Evolutionary conservation across 768 basidiomycete genomes (phyloP), one percentile per base, ranked within the genome.

Genomic region (Artomyces pyxidatus): DNA sequence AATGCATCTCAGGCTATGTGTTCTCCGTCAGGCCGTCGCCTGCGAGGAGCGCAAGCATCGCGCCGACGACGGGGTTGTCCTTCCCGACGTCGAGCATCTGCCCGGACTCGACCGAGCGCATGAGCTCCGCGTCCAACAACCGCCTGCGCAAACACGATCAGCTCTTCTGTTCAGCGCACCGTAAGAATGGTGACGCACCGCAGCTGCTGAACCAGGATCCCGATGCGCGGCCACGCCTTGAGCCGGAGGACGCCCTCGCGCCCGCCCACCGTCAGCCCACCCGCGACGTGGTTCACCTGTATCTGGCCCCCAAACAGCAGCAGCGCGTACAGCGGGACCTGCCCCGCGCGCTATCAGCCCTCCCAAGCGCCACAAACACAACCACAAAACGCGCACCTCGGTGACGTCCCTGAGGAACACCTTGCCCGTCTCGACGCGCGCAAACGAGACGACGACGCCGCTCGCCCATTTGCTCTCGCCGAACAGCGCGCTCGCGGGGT

Each of bases 291-390:
- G 56, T 93, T 83, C 45, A 92, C 79, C 5, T 77, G 66, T 16
- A 96, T 80, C 4, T 74, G 71, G 0, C 90, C 91, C 2, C 92
- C 92, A 57, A 95, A 91, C 7, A 96, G 70, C 25, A 96, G 65
- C 12, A 94, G 66, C 1, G 81, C 86, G 61, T 89, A 94, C n/a
- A 92, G 67, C 6, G 92, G 89, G n/a, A 93, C 75, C 86, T 92
- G 21, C 6, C 16, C 16, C 2, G 30, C 12, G 22, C 3, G 26
- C 11, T 11, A n/a, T 21, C 9, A 25, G 28, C n/a, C 21, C 17
- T 47, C 39, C 32, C 32, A n/a, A 35, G 23, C 12, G 40, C 26
- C 5, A 26, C 23, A 23, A 19, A 37, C 12, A 25, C 16, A 14
- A 23, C 45, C 17, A n/a, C 0, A 45, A 44, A 17, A 12, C 27